Evolutionary conservation across 2,329 filamentous ascomycete genomes (phyloP).

Genomic region (Penicillium sp.): DNA sequence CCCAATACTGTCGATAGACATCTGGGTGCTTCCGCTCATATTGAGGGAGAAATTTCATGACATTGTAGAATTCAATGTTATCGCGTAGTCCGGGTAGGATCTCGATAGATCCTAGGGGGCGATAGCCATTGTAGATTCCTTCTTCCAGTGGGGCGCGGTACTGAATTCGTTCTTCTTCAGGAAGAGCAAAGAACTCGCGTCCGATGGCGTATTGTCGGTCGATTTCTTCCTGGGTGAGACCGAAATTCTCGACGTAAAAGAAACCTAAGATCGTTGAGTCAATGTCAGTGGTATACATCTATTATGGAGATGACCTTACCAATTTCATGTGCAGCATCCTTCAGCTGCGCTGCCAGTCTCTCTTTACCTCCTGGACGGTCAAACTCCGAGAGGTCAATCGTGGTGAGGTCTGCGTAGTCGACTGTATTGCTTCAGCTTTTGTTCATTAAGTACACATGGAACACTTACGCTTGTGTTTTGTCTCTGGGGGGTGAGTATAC

Average conservation of each 20-base stretch:
- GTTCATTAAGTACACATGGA: too few species aligned
- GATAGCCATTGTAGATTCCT: constrained; percentile 53
- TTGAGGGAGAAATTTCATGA: constrained; percentile 46
- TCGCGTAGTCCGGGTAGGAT: constrained; percentile 36
- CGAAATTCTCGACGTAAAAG: constrained; percentile 58
- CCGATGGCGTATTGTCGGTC: constrained; percentile 56
- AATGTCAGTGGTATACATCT: too few species aligned
- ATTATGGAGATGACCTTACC: too few species aligned
- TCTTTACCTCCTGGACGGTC: constrained; percentile 50
- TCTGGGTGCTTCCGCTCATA: constrained; percentile 10
- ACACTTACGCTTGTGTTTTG: too few species aligned
- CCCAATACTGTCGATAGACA: constrained; percentile 5
- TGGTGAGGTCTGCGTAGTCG: constrained; percentile 51
- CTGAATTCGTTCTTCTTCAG: constrained; percentile 53
- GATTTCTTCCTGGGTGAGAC: constrained; percentile 52
- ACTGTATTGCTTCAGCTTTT: too few species aligned
- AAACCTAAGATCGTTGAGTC: too few species aligned
- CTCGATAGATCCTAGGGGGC: too few species aligned
- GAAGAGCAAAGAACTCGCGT: constrained; percentile 51
- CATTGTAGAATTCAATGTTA: constrained; percentile 54
- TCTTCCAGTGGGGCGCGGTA: constrained; percentile 47
- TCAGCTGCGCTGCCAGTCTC: constrained; percentile 47
- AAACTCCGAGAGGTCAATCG: constrained; percentile 51
- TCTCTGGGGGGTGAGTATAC: too few species aligned
- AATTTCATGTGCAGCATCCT: constrained; percentile 46